Conservation (phyloP, 1,139 yeast genomes). For the Zygosaccharomyces pseudobailii region DNA sequence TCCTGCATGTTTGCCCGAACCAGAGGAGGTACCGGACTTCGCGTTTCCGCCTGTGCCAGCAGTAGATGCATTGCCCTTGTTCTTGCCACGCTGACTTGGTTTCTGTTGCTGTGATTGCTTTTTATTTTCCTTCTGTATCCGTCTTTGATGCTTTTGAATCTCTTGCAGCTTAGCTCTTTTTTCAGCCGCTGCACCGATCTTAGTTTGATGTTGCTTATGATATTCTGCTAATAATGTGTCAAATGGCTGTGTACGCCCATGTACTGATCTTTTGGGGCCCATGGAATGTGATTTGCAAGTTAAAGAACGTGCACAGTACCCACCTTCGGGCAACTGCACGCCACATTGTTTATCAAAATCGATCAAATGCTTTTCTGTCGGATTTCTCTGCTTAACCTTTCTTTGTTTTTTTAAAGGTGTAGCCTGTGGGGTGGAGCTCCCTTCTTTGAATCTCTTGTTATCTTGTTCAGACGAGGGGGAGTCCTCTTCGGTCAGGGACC, state of each 20-base stretch:
- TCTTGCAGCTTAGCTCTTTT: conserved; percentile 40
- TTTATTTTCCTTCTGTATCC: conserved; percentile 26
- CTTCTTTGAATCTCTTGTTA: conserved; percentile 15
- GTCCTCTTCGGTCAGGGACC: conserved; percentile 33
- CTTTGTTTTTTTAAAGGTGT: conserved; percentile 42
- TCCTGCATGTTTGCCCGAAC: conserved; percentile 4
- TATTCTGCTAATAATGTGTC: conserved; percentile 83
- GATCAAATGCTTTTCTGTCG: conserved; percentile 74
- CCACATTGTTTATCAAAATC: conserved; percentile 97
- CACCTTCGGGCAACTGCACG: conserved; percentile 87
- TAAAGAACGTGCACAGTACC: conserved; percentile 87
- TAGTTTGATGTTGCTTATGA: conserved; percentile 89
- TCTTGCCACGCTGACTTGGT: conserved; percentile 13
- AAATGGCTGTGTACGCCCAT: conserved; percentile 88
- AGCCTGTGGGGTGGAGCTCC: conserved; percentile 14
- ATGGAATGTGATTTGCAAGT: conserved; percentile 97
- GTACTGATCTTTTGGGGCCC: conserved; percentile 96
- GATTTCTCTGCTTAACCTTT: conserved; percentile 43
- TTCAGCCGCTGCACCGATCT: conserved; percentile 76
- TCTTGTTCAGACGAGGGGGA: conserved; percentile 18
- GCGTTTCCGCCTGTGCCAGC: conserved; percentile 3
- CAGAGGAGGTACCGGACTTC: conserved; percentile 5
- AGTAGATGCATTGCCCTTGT: conserved; percentile 3
- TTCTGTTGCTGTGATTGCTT: conserved; percentile 21
- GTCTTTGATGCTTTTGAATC: conserved; percentile 26